Conservation (phyloP, 352 stramenopile genomes). For the Albugo candida region DNA sequence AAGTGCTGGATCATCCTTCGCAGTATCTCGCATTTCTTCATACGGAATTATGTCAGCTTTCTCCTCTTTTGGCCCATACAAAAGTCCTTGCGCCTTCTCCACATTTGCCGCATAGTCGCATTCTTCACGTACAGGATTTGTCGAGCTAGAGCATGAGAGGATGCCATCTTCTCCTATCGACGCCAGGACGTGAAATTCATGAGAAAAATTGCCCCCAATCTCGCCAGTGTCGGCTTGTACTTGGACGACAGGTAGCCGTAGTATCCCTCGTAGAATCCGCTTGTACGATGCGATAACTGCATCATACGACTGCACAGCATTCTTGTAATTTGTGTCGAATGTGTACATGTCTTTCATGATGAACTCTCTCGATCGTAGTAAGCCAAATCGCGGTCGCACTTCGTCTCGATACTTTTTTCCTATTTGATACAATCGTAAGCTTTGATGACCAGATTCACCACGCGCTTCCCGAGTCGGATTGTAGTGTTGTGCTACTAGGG, state of each 20-base stretch:
- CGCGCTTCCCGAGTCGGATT: conserved; percentile 9
- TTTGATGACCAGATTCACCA: too few species aligned
- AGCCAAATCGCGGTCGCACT: conserved; percentile 66
- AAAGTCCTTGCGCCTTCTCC: conserved; percentile 44
- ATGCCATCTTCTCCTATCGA: conserved; percentile 69
- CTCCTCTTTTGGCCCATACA: neutral
- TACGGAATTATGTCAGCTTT: too few species aligned
- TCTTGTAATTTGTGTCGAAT: conserved; percentile 49
- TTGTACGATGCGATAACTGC: conserved; percentile 68
- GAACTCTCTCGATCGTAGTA: conserved; percentile 71
- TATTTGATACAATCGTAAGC: conserved; percentile 72
- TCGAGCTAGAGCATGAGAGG: conserved; percentile 28
- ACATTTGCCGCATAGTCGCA: conserved; percentile 79
- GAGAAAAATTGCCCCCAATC: conserved; percentile 76
- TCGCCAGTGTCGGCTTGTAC: conserved; percentile 74
- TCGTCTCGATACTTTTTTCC: conserved; percentile 79
- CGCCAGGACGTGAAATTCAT: conserved; percentile 79
- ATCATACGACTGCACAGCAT: conserved; percentile 48
- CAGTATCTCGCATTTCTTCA: too few species aligned
- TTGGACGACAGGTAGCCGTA: conserved; percentile 50
- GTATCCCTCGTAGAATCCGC: conserved; percentile 33
- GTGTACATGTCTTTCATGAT: conserved; percentile 87
- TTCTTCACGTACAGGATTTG: neutral
- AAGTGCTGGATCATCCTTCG: too few species aligned
- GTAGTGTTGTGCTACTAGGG: conserved; percentile 49